Evolutionary conservation across 1,284 basidiomycete genomes (phyloP).

Genomic region (Apiotrichum veenhuisii): DNA sequence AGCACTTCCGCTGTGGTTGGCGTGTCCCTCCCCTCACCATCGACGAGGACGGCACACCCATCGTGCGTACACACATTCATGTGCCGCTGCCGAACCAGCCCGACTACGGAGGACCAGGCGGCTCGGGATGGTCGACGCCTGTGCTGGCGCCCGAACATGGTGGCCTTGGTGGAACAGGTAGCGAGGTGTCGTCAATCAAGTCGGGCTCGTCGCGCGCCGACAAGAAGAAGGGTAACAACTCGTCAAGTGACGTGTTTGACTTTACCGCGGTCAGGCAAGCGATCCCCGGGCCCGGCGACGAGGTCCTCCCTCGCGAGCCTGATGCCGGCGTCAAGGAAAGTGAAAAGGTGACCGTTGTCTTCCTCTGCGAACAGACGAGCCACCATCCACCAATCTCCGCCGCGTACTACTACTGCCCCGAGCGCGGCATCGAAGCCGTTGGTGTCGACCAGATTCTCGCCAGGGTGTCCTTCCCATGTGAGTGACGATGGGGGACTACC

Average conservation of each 20-base stretch:
- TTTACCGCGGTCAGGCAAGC: constrained; percentile 17
- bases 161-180: constrained; percentile 23
- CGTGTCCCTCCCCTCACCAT: constrained; percentile 45
- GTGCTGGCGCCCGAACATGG: constrained; percentile 42
- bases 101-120: constrained; percentile 43
- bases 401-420: constrained; percentile 74
- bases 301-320: constrained; percentile 40
- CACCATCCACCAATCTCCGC: constrained; percentile 95
- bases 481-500: constrained; percentile 14
- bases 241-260: constrained; percentile 13
- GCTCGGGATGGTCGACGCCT: constrained; percentile 45
- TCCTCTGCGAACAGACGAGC: constrained; percentile 79
- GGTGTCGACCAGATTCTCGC: constrained; percentile 88
- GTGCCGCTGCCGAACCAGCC: constrained; percentile 45
- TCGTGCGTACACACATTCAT: constrained; percentile 49
- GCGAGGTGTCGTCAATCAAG: constrained; percentile 30
- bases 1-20: constrained; percentile 84
- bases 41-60: constrained; percentile 46
- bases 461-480: constrained; percentile 73
- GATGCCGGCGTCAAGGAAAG: constrained; percentile 50
- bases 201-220: constrained; percentile 26
- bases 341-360: constrained; percentile 62
- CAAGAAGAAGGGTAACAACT: not conserved
- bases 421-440: constrained; percentile 64
- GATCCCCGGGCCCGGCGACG: constrained; percentile 45